Base-by-base conservation (phyloP, 1,284 basidiomycete species). In the Mycosarcoma mackinlayi region DNA sequence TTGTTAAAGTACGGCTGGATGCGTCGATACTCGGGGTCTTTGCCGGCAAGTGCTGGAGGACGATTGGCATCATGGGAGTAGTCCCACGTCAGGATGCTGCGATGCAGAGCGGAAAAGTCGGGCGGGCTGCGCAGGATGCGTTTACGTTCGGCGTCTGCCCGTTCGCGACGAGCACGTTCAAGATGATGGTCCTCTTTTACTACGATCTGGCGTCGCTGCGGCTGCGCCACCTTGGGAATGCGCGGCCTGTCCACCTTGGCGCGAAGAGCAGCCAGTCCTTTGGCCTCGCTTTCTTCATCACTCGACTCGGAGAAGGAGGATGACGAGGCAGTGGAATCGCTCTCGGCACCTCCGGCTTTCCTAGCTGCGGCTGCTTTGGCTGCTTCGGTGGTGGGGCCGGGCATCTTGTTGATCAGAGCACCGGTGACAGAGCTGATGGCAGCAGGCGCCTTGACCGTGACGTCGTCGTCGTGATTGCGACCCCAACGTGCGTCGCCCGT, bases 1-100 rank as follows among this genome's bases (percentile, higher is more conserved):
- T 88, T 86, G 3, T 76, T 75, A 80, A 97, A 98, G 7, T 83
- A 84, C 46, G 88, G 87, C 0, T 91, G 91, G 4, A 78, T 62
- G 25, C 53, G 50, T 30, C 56, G 56, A 37, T 67, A 71, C 10
- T 54, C 46, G 16, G 59, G 57, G 16, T 63, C 48, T 23, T 61
- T 62, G 39, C 64, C 55, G 9, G 90, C 89, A 28, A 89, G 89
- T 42, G 83, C 77, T 9, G 83, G 84, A 2, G 84, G 81, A 10
- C 86, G 84, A 8, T 87, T 84, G 10, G 89, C 91, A 1, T 84
- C 83, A 68, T 91, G 87, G 48, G 90, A 86, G 63, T 93, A 93
- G 81, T 92, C 86, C 95, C 95, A 98, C 0, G 90, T 88, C 1
- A 98, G 84, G 34, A 98, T 86, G n/a, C 86, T 86, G 35, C 88